Percentiles rank a stretch among this genome's conserved stretches.
Evolutionary conservation across 352 stramenopile genomes (phyloP).

Genomic region (Globisporangium rhizosaccharum): DNA sequence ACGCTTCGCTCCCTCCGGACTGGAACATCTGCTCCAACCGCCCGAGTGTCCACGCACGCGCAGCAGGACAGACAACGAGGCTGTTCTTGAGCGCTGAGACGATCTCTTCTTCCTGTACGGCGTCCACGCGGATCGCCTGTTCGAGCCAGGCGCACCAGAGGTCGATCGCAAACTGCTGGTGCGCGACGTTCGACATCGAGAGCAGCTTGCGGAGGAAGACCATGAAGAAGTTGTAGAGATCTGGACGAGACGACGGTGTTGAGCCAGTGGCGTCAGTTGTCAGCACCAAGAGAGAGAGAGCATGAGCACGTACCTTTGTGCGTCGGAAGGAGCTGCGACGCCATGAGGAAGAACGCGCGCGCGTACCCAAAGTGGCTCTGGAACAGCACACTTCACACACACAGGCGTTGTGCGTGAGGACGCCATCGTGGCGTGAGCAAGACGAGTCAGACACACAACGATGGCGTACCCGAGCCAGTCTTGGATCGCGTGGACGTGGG

Average conservation of each 20-base stretch:
- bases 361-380: slow-evolving; percentile 34
- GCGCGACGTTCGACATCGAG: slow-evolving; percentile 30
- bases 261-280: neutral
- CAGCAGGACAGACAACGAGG: slow-evolving; percentile 27
- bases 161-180: slow-evolving; percentile 59
- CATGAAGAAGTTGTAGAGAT: slow-evolving; percentile 81
- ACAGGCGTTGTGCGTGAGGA: neutral
- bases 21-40: slow-evolving; percentile 38
- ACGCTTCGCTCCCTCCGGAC: neutral
- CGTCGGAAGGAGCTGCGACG: slow-evolving; percentile 29
- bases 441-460: slow-evolving; percentile 2
- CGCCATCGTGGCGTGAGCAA: neutral
- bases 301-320: slow-evolving; percentile 31
- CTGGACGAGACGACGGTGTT: slow-evolving; percentile 13
- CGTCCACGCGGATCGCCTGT: slow-evolving; percentile 31
- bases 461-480: slow-evolving; percentile 54
- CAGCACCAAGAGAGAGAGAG: too few species aligned
- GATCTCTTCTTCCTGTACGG: slow-evolving; percentile 67
- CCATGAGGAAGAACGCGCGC: slow-evolving; percentile 40
- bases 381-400: slow-evolving; percentile 30
- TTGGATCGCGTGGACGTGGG: slow-evolving; percentile 51
- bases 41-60: slow-evolving; percentile 37
- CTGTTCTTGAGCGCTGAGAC: slow-evolving; percentile 47
- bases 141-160: slow-evolving; percentile 73
- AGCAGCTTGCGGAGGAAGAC: slow-evolving; percentile 74